Base-by-base conservation (phyloP, 371 early-diverging fungal genomes). In the Mortierella sp. region DNA sequence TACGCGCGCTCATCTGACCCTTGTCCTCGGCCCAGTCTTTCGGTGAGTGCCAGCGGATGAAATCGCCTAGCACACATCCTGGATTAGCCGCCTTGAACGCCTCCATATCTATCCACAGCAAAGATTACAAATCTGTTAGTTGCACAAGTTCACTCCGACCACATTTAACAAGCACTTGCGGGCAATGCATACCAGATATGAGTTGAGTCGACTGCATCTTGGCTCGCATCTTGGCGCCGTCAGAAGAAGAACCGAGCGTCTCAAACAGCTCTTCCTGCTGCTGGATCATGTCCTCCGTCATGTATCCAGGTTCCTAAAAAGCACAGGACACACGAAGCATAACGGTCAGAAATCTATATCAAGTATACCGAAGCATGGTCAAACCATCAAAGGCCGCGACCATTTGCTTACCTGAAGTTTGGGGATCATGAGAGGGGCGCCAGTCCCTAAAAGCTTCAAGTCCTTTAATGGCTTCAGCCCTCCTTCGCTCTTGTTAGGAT, bases 21-120 rank as follows among this genome's bases (percentile, higher is more conserved):
- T 84, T 86, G 31, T 68, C 75, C 45, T 85, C 85, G 39, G 61
- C 78, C 93, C 94, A 95, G 81, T 98, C 98, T 65, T 95, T 90
- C 13, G 98, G 98, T 0, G 97, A 97, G 79, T 97, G 95, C 98
- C 98, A 98, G 61, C 97, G 88, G n/a, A 98, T 95, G 90, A 98
- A 98, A 71, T 98, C 98, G 6, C 92, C 95, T 7, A 98, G 80
- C 9, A 80, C 80, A 34, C 93, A 91, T 37, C 90, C 87, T 1
- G 98, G 96, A 50, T 88, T 88, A 5, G 88, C 87, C 14, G 88
- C 88, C 68, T 88, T 88, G 66, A 88, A 88, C 10, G 88, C 86
- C 69, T 88, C 86, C 88, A 88, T 88, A 76, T 98, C 90, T 85
- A 67, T 31, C 48, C 31, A 2, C 22, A 29, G 24, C 14, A 29